A percentile compares a stretch with the other conserved stretches of the same genome.
These are phyloP conservation scores for Microdochium paspali DNA, from an alignment of 2,329 filamentous ascomycete genomes.

Conservation along the genomic window DNA sequence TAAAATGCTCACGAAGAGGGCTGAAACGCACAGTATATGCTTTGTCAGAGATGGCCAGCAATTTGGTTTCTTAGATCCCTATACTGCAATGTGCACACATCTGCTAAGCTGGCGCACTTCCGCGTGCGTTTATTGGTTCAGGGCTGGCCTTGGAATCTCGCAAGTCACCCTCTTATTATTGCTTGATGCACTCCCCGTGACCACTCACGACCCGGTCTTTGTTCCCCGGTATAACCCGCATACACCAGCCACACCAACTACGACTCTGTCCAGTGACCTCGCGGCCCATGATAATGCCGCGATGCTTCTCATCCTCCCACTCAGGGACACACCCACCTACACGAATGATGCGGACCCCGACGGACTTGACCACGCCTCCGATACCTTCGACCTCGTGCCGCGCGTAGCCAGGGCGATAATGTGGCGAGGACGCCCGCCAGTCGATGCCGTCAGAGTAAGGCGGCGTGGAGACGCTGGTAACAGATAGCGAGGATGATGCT, in stretches of 20 bases:
- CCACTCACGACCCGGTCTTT: background rate
- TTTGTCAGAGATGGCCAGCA: no score
- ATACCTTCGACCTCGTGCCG: conserved; percentile 88
- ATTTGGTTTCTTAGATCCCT: no score
- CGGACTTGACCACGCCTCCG: conserved; percentile 79
- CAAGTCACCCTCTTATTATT: no score
- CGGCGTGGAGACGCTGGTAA: conserved; percentile 19
- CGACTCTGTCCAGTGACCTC: conserved; percentile 61
- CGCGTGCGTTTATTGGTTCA: no score
- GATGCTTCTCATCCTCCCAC: conserved; percentile 67
- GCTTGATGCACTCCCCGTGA: background rate
- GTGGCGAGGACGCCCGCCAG: conserved; percentile 30
- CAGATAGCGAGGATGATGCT: conserved; percentile 12
- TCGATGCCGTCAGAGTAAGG: background rate
- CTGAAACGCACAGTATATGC: no score
- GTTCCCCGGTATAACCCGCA: conserved; percentile 57
- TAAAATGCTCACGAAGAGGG: no score
- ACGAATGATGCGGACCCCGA: conserved; percentile 70
- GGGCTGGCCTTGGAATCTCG: no score
- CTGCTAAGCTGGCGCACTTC: no score
- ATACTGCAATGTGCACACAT: no score
- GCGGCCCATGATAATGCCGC: conserved; percentile 54
- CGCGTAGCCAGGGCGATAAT: conserved; percentile 64
- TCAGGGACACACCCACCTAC: conserved; percentile 82
- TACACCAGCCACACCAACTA: conserved; percentile 92